Percentiles rank a stretch among this genome's conserved stretches.
Evolutionary conservation across 2,329 filamentous ascomycete species (phyloP).

Genomic region (Fusarium sp.): DNA sequence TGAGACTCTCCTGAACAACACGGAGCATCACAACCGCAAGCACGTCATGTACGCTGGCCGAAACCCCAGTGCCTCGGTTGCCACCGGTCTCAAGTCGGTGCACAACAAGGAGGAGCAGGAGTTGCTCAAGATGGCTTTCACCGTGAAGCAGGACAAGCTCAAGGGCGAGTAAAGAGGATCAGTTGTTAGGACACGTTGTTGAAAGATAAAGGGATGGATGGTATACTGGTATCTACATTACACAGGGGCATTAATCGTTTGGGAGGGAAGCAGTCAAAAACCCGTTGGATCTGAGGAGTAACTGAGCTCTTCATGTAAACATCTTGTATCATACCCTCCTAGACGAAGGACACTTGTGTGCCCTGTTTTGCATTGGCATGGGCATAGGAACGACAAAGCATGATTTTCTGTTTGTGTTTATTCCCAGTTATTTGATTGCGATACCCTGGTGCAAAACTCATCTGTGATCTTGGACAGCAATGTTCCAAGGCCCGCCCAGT

Average conservation of each 20-base stretch:
- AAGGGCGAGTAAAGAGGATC: constrained; percentile 71
- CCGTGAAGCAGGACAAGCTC: constrained; percentile 77
- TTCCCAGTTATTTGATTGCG: constrained; percentile 14
- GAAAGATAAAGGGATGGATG: constrained; percentile 29
- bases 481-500: no score
- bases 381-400: constrained; percentile 48
- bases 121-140: constrained; percentile 77
- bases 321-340: constrained; percentile 55
- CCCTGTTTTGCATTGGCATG: constrained; percentile 42
- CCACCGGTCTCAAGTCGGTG: constrained; percentile 89
- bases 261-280: constrained; percentile 43
- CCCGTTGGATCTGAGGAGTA: constrained; percentile 44
- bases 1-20: constrained; percentile 95
- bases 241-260: constrained; percentile 41
- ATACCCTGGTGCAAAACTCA: neutral
- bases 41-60: constrained; percentile 98
- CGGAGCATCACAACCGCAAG: constrained; percentile 91
- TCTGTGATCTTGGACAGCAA: no score
- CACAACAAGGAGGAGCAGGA: constrained; percentile 96
- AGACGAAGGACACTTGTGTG: constrained; percentile 45
- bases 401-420: constrained; percentile 40
- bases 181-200: constrained; percentile 13
- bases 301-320: constrained; percentile 50
- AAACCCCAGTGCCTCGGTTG: constrained; percentile 92
- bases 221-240: constrained; percentile 29